Conservation (phyloP, 2,329 filamentous ascomycete species). For the Cryphonectria parasitica region DNA sequence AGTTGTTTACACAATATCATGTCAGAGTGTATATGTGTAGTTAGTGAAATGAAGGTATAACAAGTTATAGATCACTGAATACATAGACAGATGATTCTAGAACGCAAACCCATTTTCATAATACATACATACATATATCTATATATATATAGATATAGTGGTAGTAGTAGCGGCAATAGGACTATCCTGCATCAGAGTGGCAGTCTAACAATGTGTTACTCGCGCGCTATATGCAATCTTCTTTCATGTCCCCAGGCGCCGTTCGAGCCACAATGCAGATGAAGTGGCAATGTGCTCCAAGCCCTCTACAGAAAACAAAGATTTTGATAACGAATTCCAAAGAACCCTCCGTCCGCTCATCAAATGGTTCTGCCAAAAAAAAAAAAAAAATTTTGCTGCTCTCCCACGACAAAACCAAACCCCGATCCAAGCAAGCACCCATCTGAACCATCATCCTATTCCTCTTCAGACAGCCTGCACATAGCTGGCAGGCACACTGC, state of each 20-base stretch:
- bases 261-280: neutral
- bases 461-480: constrained; percentile 69
- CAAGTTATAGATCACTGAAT: neutral
- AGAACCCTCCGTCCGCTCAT: neutral
- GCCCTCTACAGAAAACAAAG: neutral
- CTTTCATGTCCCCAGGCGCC: neutral
- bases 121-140: neutral
- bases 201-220: neutral
- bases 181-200: neutral
- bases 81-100: neutral
- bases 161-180: neutral
- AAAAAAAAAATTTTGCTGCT: no score
- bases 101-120: neutral
- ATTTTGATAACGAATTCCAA: no score
- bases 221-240: constrained; percentile 21
- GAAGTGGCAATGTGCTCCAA: neutral
- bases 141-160: neutral
- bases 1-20: neutral
- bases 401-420: neutral
- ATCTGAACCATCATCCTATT: neutral
- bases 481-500: constrained; percentile 93
- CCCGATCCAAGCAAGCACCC: neutral
- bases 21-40: neutral
- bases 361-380: neutral
- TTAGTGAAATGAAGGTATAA: neutral